Conservation (phyloP, 2,329 filamentous ascomycete species). For the Trichoderma aggressivum region DNA sequence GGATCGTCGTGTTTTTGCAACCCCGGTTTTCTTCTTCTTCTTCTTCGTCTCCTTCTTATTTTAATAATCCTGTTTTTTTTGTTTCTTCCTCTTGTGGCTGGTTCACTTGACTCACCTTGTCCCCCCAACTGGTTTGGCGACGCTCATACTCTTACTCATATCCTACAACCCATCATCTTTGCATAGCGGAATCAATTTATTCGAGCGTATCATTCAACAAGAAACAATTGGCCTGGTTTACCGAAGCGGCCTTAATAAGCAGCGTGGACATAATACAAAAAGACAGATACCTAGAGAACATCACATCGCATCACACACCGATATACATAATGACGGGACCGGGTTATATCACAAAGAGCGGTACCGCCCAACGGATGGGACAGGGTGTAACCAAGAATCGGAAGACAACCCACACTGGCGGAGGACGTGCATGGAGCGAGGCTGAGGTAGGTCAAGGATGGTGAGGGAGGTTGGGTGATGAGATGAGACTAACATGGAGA, state of each 20-base stretch:
- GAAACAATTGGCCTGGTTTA: neutral
- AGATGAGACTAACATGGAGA: neutral
- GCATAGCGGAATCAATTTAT: neutral
- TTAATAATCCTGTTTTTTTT: slow-evolving; percentile 30
- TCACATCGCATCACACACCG: neutral
- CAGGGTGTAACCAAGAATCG: slow-evolving; percentile 62
- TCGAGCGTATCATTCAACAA: neutral
- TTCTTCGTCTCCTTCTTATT: neutral
- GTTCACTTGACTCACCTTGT: slow-evolving; percentile 23
- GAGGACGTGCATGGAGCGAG: slow-evolving; percentile 79
- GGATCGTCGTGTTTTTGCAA: neutral
- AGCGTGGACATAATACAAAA: neutral
- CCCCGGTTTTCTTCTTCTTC: neutral
- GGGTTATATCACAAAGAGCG: slow-evolving; percentile 50
- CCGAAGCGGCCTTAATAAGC: neutral
- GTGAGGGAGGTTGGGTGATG: neutral
- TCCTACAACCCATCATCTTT: neutral
- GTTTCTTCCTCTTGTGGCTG: slow-evolving; percentile 32
- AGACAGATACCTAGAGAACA: neutral
- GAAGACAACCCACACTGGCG: slow-evolving; percentile 67
- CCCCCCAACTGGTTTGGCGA: neutral
- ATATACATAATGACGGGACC: slow-evolving; percentile 43
- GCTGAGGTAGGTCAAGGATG: slow-evolving; percentile 62
- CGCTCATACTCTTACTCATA: neutral
- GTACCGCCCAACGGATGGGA: slow-evolving; percentile 55